A percentile compares a stretch with the other conserved stretches of the same genome.
These are phyloP conservation scores for Heliosperma pusillum DNA, from an alignment of 148 eudicot genomes.

Conservation along the genomic window DNA sequence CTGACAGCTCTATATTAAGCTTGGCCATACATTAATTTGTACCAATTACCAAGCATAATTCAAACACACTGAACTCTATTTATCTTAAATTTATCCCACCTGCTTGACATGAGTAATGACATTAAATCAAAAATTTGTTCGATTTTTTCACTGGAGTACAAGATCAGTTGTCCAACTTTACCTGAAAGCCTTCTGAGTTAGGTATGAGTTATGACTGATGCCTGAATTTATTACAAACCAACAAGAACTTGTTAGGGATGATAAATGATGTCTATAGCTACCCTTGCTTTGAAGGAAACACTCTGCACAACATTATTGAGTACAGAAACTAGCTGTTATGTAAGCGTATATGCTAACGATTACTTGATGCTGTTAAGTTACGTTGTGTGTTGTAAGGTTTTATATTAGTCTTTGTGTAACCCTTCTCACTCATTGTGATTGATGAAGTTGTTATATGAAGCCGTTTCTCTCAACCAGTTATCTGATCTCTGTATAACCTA, in stretches of 20 bases:
- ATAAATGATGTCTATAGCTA: slow-evolving; percentile 3
- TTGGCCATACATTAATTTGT: too few species aligned
- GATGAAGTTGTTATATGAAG: too few species aligned
- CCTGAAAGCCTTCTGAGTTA: too few species aligned
- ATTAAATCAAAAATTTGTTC: too few species aligned
- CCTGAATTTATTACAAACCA: background rate
- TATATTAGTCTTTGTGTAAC: background rate
- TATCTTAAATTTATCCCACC: too few species aligned
- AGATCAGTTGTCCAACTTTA: background rate
- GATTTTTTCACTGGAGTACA: background rate
- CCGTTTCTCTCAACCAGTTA: background rate
- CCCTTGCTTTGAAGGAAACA: slow-evolving; percentile 22
- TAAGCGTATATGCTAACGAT: background rate
- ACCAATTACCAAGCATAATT: too few species aligned
- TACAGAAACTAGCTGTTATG: background rate
- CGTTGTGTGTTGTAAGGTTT: background rate
- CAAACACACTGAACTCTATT: too few species aligned
- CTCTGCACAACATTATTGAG: background rate
- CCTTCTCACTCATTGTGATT: background rate
- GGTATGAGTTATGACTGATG: too few species aligned
- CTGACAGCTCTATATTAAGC: too few species aligned
- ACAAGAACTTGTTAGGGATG: background rate
- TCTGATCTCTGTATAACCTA: background rate
- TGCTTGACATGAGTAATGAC: too few species aligned
- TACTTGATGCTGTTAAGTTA: background rate